Base-by-base conservation (phyloP, 2,329 filamentous ascomycete genomes). In the Colletotrichum sp. region DNA sequence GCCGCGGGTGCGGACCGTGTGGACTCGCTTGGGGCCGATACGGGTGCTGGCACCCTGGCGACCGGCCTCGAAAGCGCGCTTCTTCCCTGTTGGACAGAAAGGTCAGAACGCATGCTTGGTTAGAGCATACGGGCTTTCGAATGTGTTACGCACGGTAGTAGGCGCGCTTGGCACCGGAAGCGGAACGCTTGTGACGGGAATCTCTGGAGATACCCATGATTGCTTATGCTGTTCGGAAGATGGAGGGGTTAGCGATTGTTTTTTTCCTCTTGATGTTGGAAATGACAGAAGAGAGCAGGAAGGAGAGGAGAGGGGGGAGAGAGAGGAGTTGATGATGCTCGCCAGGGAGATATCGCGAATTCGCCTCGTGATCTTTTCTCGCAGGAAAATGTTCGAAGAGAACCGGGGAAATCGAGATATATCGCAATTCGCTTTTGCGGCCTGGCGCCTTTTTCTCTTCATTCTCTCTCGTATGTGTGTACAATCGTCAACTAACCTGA, bases 201-300 rank as follows among this genome's bases (percentile, higher is more conserved):
- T 99, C 96, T 92, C 97, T 95, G 90, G 96, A 98, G 92, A 99
- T 99, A 99, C 97, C 95, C 95, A 96, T 96, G 91, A 93, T 95
- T 94, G 93, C 93, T 90, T 90, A 91, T 90, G 91, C 91, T 93
- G 88, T 81, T 84, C 81, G 72, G 76, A 75, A 81, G 76, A 76
- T 49, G 78, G 34, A 76, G 65, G 79, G 12, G 78, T 84, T 79
- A 81, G 80, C 77, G 55, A 62, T 1, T 65, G 24, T 24, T 60
- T 76, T 44, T 28, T 26, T 26, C 5, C 6, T 26, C 26, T 26
- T 26, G 26, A 26, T 26, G 2, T 26, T 26, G 26, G 26, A 26
- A 2, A 26, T 57, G 30, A 44, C 49, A 69, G 6, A 59, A 6
- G 13, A 62, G 39, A 34, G 28, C 7, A 6, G 24, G n/a, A 32